Evolutionary conservation across 2,329 filamentous ascomycete genomes (phyloP).

Genomic region (Atkinsonella hypoxylon): DNA sequence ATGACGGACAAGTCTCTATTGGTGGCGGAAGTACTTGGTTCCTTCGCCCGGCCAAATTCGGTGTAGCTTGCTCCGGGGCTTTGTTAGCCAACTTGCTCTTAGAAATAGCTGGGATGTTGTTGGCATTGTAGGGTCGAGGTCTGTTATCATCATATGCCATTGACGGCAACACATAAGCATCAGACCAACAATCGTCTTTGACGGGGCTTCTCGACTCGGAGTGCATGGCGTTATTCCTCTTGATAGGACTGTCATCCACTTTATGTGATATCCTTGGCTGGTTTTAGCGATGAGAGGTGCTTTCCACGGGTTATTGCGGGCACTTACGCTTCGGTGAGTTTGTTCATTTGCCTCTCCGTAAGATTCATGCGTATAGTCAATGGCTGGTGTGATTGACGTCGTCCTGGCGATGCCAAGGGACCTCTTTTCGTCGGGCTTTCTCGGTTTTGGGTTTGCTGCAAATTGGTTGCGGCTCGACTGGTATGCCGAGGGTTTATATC

Average conservation of each 20-base stretch:
- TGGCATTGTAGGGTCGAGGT: not conserved
- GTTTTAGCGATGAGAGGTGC: not conserved
- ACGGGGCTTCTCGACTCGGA: not conserved
- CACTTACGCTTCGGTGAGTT: conserved; percentile 32
- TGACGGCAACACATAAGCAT: not conserved
- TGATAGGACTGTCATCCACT: conserved; percentile 15
- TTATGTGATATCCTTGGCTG: conserved; percentile 22
- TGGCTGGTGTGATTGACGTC: conserved; percentile 23
- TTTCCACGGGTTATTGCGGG: not conserved
- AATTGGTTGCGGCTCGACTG: not conserved
- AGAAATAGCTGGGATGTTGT: not conserved
- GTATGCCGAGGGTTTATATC: not conserved
- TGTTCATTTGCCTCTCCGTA: conserved; percentile 37
- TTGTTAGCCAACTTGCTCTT: not conserved
- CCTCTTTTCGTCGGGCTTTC: conserved; percentile 15
- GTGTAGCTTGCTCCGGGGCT: not conserved
- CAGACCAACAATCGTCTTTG: conserved; percentile 1
- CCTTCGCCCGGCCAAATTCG: conserved; percentile 3
- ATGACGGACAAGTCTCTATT: not conserved
- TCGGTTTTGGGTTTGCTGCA: not conserved
- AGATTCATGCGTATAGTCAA: conserved; percentile 36
- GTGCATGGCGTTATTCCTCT: conserved; percentile 8
- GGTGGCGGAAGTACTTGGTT: conserved; percentile 1
- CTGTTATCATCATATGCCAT: not conserved
- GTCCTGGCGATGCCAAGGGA: conserved; percentile 19